Base-by-base conservation (phyloP, 441 rosid genomes). In the Pelargonium citronellum region DNA sequence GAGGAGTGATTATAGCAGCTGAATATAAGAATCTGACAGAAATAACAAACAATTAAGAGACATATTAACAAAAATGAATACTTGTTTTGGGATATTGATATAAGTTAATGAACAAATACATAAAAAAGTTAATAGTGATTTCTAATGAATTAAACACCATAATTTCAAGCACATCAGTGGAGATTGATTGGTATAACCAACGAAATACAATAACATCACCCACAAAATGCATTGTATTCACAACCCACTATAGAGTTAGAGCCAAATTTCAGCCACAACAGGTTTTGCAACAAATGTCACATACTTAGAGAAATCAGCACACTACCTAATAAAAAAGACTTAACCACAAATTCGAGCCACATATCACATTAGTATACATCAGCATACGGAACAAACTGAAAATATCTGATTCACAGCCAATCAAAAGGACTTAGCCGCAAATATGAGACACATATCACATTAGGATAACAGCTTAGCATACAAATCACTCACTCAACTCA, bases 21-120 rank as follows among this genome's bases (percentile, higher is more conserved):
- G 85, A 78, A 69, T 82, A 63, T 7, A 84, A 73, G 73, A 87
- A 79, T 78, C 97, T 88, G 80, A 72, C 69, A 71, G 62, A 74
- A 66, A 73, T 53, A 7, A n/a, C 4, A 53, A 24, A 74, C 24
- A 73, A 69, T 75, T 49, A 80, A 58, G 22, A 24, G 30, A 24
- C 30, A 24, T 24, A 24, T 24, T 24, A 24, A 24, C 19, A 17
- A 7, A 17, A 49, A 49, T 13, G 17, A 49, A 49, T 11, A 7
- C n/a, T 47, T 47, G 12, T 10, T n/a, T 47, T 8, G 9, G 11
- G 53, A 8, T n/a, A 8, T 47, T n/a, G n/a, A n/a, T n/a, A 24
- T 24, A 24, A 4, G n/a, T 49, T 49, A n/a, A 51, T 51, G 6
- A 51, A 4, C 7, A 51, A n/a, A 13, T 51, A n/a, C 58, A 51